phyloP scores from a whole-genome alignment of 169 alveolate species.

The Eimeria acervulina region DNA sequence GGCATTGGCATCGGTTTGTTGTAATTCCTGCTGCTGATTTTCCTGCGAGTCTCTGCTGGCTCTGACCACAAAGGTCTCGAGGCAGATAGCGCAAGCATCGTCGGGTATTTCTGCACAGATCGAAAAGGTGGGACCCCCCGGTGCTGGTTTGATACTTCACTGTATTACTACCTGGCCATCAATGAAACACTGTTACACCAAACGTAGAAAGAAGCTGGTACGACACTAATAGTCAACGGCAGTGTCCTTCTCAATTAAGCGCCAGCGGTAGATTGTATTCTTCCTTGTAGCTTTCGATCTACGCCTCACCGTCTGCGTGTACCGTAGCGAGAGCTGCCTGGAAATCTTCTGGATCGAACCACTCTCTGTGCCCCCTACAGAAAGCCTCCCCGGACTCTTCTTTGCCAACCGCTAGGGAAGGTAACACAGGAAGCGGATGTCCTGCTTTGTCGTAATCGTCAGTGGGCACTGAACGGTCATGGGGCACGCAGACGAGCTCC shows the following conservation, averaged over 20 bases:
- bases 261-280: background rate
- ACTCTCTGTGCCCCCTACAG: constrained; percentile 66
- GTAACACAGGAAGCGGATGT: background rate
- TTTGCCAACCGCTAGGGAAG: constrained; percentile 73
- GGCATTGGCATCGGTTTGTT: background rate
- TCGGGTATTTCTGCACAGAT: constrained; percentile 51
- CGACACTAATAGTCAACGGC: background rate
- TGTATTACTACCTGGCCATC: background rate
- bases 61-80: constrained; percentile 16
- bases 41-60: background rate
- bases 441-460: background rate
- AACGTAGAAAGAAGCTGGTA: background rate
- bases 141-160: background rate
- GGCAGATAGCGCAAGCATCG: constrained; percentile 79
- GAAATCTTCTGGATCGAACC: constrained; percentile 29
- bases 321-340: background rate
- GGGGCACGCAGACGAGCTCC: constrained; percentile 35
- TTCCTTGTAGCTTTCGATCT: background rate
- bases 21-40: background rate
- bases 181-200: background rate
- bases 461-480: background rate
- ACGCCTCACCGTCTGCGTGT: constrained; percentile 22
- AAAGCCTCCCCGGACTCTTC: constrained; percentile 52
- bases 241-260: background rate
- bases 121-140: background rate